Percentiles rank a stretch among this genome's conserved stretches.
These are phyloP conservation scores for Onygena corvina DNA, from an alignment of 2,329 filamentous ascomycete genomes.

Conservation along the genomic window DNA sequence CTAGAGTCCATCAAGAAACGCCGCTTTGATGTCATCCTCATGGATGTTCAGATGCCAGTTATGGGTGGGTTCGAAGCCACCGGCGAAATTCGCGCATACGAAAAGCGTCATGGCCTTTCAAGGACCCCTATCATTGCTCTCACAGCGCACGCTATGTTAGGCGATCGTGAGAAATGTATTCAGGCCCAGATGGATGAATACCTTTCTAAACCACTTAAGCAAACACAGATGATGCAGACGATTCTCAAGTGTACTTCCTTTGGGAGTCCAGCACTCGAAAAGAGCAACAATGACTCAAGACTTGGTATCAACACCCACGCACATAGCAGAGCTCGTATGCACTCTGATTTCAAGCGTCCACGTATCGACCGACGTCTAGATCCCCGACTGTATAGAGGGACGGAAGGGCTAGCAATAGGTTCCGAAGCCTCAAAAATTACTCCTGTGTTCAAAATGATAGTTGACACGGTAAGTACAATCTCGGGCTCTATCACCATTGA, in stretches of 20 bases:
- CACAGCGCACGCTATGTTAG: conserved; percentile 96
- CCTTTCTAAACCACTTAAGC: conserved; percentile 87
- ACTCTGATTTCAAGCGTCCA: background rate
- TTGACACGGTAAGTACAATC: no score
- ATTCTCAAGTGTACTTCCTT: conserved; percentile 94
- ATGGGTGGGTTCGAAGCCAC: conserved; percentile 99
- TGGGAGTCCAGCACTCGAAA: conserved; percentile 41
- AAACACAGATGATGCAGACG: conserved; percentile 94
- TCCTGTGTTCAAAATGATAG: no score
- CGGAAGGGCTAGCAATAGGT: background rate
- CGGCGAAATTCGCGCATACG: conserved; percentile 89
- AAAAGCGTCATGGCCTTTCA: conserved; percentile 64
- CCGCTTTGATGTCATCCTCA: conserved; percentile 90
- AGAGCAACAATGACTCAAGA: conserved; percentile 28
- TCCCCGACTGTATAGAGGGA: background rate
- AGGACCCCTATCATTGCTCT: conserved; percentile 92
- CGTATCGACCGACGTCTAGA: background rate
- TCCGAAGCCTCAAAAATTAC: background rate
- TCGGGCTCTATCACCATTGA: no score
- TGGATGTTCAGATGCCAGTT: conserved; percentile 99
- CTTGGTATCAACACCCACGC: conserved; percentile 7
- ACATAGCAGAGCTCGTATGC: background rate
- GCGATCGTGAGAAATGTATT: conserved; percentile 94
- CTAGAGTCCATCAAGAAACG: conserved; percentile 84
- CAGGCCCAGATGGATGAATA: conserved; percentile 99